phyloP scores from a whole-genome alignment of 2,329 filamentous ascomycete species.

The Myriosclerotinia curreyana region DNA sequence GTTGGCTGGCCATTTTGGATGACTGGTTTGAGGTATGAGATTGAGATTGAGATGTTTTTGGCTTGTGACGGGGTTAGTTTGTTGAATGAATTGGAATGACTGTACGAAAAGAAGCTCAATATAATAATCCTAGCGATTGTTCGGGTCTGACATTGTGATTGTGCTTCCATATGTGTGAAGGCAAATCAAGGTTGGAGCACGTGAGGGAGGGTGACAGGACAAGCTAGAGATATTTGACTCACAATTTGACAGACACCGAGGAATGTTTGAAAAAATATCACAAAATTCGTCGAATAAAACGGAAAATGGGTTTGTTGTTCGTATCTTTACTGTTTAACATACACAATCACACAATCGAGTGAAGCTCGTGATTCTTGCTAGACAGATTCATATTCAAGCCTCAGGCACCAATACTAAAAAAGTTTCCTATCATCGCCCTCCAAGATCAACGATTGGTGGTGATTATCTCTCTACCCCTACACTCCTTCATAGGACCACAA shows the following conservation, averaged over 20 bases:
- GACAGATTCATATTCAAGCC: constrained; percentile 1
- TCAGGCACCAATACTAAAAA: constrained; percentile 7
- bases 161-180: background rate
- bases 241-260: background rate
- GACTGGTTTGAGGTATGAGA: background rate
- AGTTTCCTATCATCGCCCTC: constrained; percentile 1
- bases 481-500: constrained; percentile 16
- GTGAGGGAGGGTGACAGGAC: constrained; percentile 10
- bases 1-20: constrained; percentile 37
- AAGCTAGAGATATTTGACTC: background rate
- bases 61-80: background rate
- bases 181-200: constrained; percentile 16
- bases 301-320: constrained; percentile 5
- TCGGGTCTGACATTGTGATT: background rate
- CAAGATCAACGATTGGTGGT: constrained; percentile 13
- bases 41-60: background rate
- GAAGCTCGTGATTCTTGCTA: constrained; percentile 13
- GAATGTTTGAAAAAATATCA: background rate
- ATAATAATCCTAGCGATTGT: background rate
- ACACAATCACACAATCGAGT: background rate
- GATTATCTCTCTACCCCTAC: constrained; percentile 1
- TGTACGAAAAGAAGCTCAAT: background rate
- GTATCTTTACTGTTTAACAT: background rate
- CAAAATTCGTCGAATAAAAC: background rate
- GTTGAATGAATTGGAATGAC: background rate